Evolutionary conservation across 192 early-diverging fungal genomes (phyloP), one percentile per base, ranked within the genome.

Genomic region (Linnemannia schmuckeri): DNA sequence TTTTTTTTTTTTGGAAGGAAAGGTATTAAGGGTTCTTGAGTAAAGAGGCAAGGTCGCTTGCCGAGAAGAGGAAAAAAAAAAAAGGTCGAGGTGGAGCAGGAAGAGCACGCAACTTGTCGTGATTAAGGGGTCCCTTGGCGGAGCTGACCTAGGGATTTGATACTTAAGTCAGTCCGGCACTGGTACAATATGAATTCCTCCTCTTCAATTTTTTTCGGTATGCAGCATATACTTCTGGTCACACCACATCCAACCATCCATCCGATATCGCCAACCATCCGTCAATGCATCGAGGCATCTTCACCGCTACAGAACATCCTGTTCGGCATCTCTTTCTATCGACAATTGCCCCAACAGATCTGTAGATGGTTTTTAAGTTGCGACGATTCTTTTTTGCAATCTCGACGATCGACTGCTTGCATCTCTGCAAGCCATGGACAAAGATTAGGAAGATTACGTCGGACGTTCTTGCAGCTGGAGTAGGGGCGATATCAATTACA

Each of bases 141-240:
- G 61, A 66, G 61, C 33, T 57, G 49, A 6, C 12, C 27, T 10
- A 66, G 13, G 8, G 61, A 12, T n/a, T 33, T 33, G 12, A 33
- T 66, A 66, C 61, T 33, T 66, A 66, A 66, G 55, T 24, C 55
- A n/a, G 10, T 24, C 12, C n/a, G 12, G 30, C 33, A 3, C 30
- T 66, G 61, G 61, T 15, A 15, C 61, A 66, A 10, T 46, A 38
- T 27, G 4, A 44, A 33, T 78, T 78, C 82, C 82, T 83, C 72
- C 82, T 83, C 82, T 83, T 74, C 73, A 76, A 77, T 75, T 77
- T 63, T 76, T 57, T 77, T 83, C 81, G 82, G 82, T 83, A 83
- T 66, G 61, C 61, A 66, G 61, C 15, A 57, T 66, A 33, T 33
- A 35, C 61, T 12, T 42, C 70, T 66, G 7, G 6, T 40, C 44